A percentile compares a stretch with the other conserved stretches of the same genome.
phyloP scores from a whole-genome alignment of 352 stramenopile species.

The Thraustotheca clavata region DNA sequence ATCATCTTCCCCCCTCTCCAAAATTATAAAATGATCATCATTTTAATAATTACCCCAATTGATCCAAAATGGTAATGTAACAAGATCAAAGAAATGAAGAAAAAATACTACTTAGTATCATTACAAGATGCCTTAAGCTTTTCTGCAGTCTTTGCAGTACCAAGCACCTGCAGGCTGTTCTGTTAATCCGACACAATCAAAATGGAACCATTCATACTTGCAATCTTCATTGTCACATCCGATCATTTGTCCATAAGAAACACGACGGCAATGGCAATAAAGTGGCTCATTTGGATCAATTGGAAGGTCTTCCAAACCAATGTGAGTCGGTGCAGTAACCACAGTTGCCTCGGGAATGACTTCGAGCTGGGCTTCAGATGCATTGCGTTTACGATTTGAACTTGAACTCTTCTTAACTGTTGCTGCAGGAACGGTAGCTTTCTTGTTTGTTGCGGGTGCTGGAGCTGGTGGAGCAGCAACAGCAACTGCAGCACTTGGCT shows the following conservation, averaged over 20 bases:
- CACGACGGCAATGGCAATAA: conserved; percentile 78
- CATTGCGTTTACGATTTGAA: conserved; percentile 41
- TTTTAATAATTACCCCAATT: not conserved
- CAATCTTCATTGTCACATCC: conserved; percentile 90
- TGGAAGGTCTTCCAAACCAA: conserved; percentile 63
- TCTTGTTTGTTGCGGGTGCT: conserved; percentile 14
- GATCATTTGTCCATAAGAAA: conserved; percentile 89
- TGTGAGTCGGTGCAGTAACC: conserved; percentile 25
- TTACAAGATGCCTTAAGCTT: not conserved
- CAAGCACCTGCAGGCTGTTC: conserved; percentile 73
- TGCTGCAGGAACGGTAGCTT: conserved; percentile 1
- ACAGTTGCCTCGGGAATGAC: conserved; percentile 24
- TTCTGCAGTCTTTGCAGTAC: conserved; percentile 70
- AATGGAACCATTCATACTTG: conserved; percentile 92
- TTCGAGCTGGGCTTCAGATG: conserved; percentile 31
- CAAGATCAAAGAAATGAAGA: not conserved
- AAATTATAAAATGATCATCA: not conserved
- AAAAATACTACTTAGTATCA: not conserved
- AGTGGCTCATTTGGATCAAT: conserved; percentile 85
- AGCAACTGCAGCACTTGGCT: conserved; percentile 20
- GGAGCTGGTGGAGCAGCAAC: not conserved
- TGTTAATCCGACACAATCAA: conserved; percentile 80
- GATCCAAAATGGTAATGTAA: not conserved
- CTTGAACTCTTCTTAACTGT: conserved; percentile 11
- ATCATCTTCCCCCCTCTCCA: not conserved